Evolutionary conservation across 108 stramenopile genomes (phyloP).

Genomic region (Aurantiochytrium sp.): DNA sequence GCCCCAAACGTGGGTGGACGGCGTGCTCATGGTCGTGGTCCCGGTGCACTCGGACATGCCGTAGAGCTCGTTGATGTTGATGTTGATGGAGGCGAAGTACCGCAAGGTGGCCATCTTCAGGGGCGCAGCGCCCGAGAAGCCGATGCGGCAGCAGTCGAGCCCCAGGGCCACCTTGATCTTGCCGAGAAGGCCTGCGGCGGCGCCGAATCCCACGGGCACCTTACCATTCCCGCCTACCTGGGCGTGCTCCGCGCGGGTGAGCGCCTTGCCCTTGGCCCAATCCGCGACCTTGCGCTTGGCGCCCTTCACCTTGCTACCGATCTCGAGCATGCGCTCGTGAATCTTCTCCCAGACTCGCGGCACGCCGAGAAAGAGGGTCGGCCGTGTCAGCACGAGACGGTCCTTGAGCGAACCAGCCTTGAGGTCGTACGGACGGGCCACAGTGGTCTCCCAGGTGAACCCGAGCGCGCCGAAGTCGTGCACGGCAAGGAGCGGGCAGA

Average conservation of each 20-base stretch:
- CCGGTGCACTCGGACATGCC: background rate
- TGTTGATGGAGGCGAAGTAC: background rate
- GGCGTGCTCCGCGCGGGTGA: constrained; percentile 8
- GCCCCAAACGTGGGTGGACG: background rate
- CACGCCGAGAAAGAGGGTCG: constrained; percentile 64
- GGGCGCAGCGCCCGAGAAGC: background rate
- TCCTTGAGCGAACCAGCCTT: constrained; percentile 51
- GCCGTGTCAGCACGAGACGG: constrained; percentile 48
- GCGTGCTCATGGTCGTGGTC: background rate
- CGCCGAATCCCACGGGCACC: background rate
- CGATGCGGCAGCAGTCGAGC: background rate
- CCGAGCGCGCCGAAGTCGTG: background rate
- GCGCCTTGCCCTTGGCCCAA: constrained; percentile 54
- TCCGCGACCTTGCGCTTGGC: constrained; percentile 53
- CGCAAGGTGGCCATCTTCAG: background rate
- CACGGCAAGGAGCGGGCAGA: constrained; percentile 36
- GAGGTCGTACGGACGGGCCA: constrained; percentile 63
- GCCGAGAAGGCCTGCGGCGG: background rate
- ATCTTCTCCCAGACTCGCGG: constrained; percentile 70
- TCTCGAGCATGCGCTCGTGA: constrained; percentile 49
- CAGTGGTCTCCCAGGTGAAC: constrained; percentile 34
- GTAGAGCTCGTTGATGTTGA: constrained; percentile 4
- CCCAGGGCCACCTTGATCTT: background rate
- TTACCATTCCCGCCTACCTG: background rate
- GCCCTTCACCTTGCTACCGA: constrained; percentile 54